Evolutionary conservation across 148 eudicot genomes (phyloP).

Genomic region (Hydrangea macrophylla): DNA sequence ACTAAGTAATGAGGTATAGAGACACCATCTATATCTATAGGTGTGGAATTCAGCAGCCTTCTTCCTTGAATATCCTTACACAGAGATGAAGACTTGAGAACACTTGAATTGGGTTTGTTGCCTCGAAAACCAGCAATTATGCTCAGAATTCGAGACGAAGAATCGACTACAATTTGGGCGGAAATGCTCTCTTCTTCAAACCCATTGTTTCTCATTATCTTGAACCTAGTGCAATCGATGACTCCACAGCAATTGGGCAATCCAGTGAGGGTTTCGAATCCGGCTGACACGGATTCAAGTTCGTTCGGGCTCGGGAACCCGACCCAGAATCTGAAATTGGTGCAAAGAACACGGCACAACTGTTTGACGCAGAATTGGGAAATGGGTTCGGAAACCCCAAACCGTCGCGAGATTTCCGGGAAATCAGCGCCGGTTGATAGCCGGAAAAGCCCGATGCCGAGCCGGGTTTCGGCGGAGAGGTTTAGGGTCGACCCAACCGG

Average conservation of each 20-base stretch:
- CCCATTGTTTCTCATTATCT: slow-evolving; percentile 11
- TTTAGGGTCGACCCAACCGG: slow-evolving; percentile 46
- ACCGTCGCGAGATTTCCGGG: slow-evolving; percentile 50
- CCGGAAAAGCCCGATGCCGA: slow-evolving; percentile 73
- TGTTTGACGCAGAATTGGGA: slow-evolving; percentile 65
- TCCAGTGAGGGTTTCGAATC: slow-evolving; percentile 43
- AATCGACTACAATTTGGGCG: slow-evolving; percentile 78
- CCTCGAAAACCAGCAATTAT: slow-evolving; percentile 70
- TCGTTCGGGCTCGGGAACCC: slow-evolving; percentile 59
- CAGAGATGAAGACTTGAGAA: slow-evolving; percentile 58
- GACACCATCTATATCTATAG: slow-evolving; percentile 26
- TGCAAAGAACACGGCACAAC: slow-evolving; percentile 78
- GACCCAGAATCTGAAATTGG: slow-evolving; percentile 86
- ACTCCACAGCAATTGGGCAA: slow-evolving; percentile 83
- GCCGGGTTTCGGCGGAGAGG: slow-evolving; percentile 54
- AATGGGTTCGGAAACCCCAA: slow-evolving; percentile 45
- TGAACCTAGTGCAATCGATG: slow-evolving; percentile 53
- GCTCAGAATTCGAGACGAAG: slow-evolving; percentile 61
- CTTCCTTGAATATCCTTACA: slow-evolving; percentile 57
- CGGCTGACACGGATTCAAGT: slow-evolving; percentile 32
- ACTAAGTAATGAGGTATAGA: slow-evolving; percentile 61
- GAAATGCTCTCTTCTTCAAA: slow-evolving; percentile 32
- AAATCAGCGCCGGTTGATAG: slow-evolving; percentile 63
- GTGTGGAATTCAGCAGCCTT: slow-evolving; percentile 31
- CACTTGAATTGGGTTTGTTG: slow-evolving; percentile 26